Evolutionary conservation across 2,329 filamentous ascomycete species (phyloP), one percentile per base, ranked within the genome.

Genomic region (Dothideomycetes sp.): DNA sequence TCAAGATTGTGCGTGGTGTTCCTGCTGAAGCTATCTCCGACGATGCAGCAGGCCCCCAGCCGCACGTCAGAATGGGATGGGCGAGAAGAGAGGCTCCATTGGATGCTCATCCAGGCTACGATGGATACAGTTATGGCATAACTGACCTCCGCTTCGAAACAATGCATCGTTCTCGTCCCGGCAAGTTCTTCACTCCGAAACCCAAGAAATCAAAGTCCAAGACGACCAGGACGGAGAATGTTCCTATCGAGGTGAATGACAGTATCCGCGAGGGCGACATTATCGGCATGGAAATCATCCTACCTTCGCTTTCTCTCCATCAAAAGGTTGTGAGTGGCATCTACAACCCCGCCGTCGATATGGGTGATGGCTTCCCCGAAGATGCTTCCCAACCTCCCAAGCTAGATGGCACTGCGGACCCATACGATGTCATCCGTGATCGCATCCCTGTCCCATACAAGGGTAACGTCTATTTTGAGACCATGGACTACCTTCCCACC

Each of bases 401-500:
- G 24, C 56, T 53, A 38, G 60, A 66, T 14, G 57, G 66, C 3
- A 51, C 55, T 14, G 47, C 43, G 11, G 68, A 72, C 1, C 69
- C 75, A 45, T 65, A 77, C 12, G 91, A 96, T 58, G 83, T 96
- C 46, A 84, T 98, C 44, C 85, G 93, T 46, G 93, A 98, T 60
- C 84, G 91, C 36, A 86, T 95, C 33, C 88, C 91, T 1, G 94
- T 96, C 49, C 79, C 88, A 8, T 93, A 94, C 68, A 95, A 94
- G 61, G 79, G 82, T 31, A 86, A 93, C 58, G 82, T 88, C 38
- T 94, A 93, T 64, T 95, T 94, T 60, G 89, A 96, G 62, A 82
- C 85, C 56, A 83, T 87, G 47, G 87, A 94, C 56, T 93, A 93
- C 58, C 84, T 89, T 50, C 71, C 84, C 0, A 82, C 81, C 9